A percentile compares a stretch with the other conserved stretches of the same genome.
These are phyloP conservation scores for Avena atlantica DNA, from an alignment of 176 grass and related monocot genomes.

Conservation along the genomic window DNA sequence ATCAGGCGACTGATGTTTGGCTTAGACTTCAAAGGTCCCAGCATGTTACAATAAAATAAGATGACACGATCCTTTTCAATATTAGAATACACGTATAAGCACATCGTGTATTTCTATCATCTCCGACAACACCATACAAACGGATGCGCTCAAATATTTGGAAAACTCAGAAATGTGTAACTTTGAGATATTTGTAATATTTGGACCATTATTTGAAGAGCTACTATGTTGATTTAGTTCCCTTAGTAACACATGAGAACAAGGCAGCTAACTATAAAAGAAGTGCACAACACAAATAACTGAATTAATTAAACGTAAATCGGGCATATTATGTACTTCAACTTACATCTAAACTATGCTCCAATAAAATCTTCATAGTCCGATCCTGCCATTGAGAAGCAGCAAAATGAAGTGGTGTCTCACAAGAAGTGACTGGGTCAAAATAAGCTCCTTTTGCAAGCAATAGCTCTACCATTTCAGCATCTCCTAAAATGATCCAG, in stretches of 20 bases:
- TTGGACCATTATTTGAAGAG: neutral
- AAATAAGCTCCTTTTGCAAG: constrained; percentile 39
- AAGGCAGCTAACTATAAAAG: neutral
- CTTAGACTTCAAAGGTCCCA: too few relatives aligned
- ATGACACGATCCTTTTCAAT: too few relatives aligned
- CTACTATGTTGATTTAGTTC: too few relatives aligned
- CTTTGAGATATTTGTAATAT: too few relatives aligned
- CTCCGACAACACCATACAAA: too few relatives aligned
- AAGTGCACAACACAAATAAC: neutral
- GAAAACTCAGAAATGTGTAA: too few relatives aligned
- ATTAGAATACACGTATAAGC: too few relatives aligned
- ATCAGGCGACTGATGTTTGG: too few relatives aligned
- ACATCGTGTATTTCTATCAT: too few relatives aligned
- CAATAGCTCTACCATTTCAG: constrained; percentile 28
- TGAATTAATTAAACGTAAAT: neutral
- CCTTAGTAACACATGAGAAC: neutral
- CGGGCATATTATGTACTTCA: neutral
- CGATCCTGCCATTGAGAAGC: neutral
- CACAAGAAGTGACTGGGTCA: constrained; percentile 19
- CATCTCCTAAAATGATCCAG: neutral
- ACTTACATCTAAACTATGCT: constrained; percentile 33
- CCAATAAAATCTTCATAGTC: constrained; percentile 33
- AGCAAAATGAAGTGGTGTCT: constrained; percentile 37
- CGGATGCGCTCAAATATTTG: too few relatives aligned
- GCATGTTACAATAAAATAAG: too few relatives aligned